Evolutionary conservation across 2,329 filamentous ascomycete genomes (phyloP).

Genomic region (Arthrobotrys iridis): DNA sequence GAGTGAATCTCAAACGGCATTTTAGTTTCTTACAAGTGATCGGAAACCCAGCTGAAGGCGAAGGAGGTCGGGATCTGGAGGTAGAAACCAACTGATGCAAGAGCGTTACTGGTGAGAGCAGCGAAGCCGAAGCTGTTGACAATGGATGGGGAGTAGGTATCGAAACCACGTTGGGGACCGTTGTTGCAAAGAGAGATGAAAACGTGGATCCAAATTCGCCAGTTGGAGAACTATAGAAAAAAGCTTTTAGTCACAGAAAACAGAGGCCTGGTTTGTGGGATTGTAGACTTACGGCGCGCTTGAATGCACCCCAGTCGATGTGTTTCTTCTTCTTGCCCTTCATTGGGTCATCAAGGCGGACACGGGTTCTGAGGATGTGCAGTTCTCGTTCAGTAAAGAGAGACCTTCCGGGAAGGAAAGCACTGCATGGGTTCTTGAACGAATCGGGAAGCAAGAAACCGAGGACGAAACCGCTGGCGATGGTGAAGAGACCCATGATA

Average conservation of each 20-base stretch:
- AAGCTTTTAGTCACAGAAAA: background rate
- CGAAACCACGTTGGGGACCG: constrained; percentile 64
- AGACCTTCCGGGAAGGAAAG: constrained; percentile 61
- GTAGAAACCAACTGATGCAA: constrained; percentile 68
- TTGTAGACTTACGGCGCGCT: constrained; percentile 61
- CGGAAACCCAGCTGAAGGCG: constrained; percentile 67
- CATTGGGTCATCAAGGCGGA: constrained; percentile 64
- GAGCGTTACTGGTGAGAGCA: constrained; percentile 66
- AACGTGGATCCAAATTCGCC: constrained; percentile 67
- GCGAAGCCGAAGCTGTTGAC: constrained; percentile 67
- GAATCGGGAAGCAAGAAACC: constrained; percentile 65
- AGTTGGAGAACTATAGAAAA: constrained; percentile 63
- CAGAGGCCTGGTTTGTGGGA: background rate
- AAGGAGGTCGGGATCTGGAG: constrained; percentile 67
- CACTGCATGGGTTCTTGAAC: constrained; percentile 63
- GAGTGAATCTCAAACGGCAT: background rate
- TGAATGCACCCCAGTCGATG: constrained; percentile 64
- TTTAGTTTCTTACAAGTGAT: constrained; percentile 64
- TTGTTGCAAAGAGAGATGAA: constrained; percentile 66
- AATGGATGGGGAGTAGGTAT: constrained; percentile 68
- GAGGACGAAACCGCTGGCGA: constrained; percentile 63
- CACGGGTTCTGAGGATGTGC: constrained; percentile 63
- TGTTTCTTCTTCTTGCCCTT: constrained; percentile 66
- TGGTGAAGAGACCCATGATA: constrained; percentile 68
- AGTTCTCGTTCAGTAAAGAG: constrained; percentile 63